These are phyloP conservation scores for Phoma herbarum DNA, from an alignment of 2,329 filamentous ascomycete species.

Conservation along the genomic window DNA sequence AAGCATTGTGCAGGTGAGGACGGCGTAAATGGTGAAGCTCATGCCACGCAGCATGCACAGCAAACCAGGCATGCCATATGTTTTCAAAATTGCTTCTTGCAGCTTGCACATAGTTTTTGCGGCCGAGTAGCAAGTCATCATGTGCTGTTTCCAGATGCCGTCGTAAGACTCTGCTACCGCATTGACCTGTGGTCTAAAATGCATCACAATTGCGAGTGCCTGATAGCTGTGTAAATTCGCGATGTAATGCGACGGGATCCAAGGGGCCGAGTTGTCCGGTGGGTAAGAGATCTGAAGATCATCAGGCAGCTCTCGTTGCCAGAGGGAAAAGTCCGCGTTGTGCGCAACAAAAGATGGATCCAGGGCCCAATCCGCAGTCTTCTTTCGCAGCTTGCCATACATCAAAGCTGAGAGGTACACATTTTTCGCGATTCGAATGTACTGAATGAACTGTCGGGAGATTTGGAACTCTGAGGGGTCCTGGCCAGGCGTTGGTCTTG, in stretches of 20 bases:
- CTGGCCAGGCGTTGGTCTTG: slow-evolving; percentile 68
- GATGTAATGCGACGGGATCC: slow-evolving; percentile 85
- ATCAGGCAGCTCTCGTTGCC: slow-evolving; percentile 77
- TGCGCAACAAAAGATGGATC: slow-evolving; percentile 84
- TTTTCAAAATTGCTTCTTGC: slow-evolving; percentile 81
- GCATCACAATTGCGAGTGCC: slow-evolving; percentile 83
- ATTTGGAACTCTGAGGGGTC: slow-evolving; percentile 79
- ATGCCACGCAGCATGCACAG: slow-evolving; percentile 93
- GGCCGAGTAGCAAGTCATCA: slow-evolving; percentile 84
- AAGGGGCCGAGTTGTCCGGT: slow-evolving; percentile 79
- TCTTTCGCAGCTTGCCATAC: slow-evolving; percentile 77
- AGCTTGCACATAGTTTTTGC: slow-evolving; percentile 86
- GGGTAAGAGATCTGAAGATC: slow-evolving; percentile 83
- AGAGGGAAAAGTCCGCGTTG: slow-evolving; percentile 78
- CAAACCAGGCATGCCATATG: slow-evolving; percentile 80
- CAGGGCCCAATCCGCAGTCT: slow-evolving; percentile 83
- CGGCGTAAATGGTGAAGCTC: slow-evolving; percentile 93
- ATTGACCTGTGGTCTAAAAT: slow-evolving; percentile 84
- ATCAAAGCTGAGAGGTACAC: slow-evolving; percentile 79
- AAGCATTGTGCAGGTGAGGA: slow-evolving; percentile 90
- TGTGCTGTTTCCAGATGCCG: slow-evolving; percentile 85
- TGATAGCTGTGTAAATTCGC: slow-evolving; percentile 92
- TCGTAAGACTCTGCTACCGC: slow-evolving; percentile 79
- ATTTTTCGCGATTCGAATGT: slow-evolving; percentile 78
- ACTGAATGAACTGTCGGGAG: slow-evolving; percentile 85